Conservation (phyloP, 2,329 filamentous ascomycete genomes). For the Chaetomium strumarium region DNA sequence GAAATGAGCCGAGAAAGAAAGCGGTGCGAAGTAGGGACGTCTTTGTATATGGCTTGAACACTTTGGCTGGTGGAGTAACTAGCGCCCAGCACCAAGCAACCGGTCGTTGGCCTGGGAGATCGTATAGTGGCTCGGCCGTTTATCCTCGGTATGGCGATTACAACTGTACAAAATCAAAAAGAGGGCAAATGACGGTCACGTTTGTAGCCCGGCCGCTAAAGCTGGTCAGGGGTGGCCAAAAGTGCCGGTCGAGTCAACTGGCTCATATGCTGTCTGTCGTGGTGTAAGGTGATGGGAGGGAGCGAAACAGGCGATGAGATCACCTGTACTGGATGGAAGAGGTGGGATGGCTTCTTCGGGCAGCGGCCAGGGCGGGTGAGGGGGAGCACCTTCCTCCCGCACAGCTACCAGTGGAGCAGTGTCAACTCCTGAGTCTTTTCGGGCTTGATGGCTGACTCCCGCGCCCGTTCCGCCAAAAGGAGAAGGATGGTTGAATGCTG, state of each 20-base stretch:
- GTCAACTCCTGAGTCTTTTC: background rate
- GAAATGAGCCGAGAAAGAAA: slow-evolving; percentile 7
- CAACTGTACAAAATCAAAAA: slow-evolving; percentile 8
- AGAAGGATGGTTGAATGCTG: background rate
- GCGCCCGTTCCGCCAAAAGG: background rate
- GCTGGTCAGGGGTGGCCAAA: slow-evolving; percentile 24
- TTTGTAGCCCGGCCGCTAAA: slow-evolving; percentile 13
- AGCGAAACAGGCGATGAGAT: slow-evolving; percentile 23
- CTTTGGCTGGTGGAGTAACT: slow-evolving; percentile 19
- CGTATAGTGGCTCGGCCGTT: slow-evolving; percentile 14
- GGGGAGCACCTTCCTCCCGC: slow-evolving; percentile 4
- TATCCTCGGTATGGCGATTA: slow-evolving; percentile 13
- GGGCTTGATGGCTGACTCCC: slow-evolving; percentile 7
- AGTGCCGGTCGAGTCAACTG: slow-evolving; percentile 17
- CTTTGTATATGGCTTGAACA: slow-evolving; percentile 21
- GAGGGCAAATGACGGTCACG: slow-evolving; percentile 4
- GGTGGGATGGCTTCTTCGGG: slow-evolving; percentile 13
- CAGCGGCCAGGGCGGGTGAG: slow-evolving; percentile 17
- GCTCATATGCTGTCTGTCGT: slow-evolving; percentile 13
- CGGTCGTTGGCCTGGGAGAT: slow-evolving; percentile 10
- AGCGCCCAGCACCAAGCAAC: slow-evolving; percentile 19
- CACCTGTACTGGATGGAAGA: slow-evolving; percentile 18
- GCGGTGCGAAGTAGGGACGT: slow-evolving; percentile 6
- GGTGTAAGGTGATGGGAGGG: slow-evolving; percentile 21
- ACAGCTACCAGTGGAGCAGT: slow-evolving; percentile 3